Conservation (phyloP, 192 early-diverging fungal genomes). For the Geosiphon pyriformis region DNA sequence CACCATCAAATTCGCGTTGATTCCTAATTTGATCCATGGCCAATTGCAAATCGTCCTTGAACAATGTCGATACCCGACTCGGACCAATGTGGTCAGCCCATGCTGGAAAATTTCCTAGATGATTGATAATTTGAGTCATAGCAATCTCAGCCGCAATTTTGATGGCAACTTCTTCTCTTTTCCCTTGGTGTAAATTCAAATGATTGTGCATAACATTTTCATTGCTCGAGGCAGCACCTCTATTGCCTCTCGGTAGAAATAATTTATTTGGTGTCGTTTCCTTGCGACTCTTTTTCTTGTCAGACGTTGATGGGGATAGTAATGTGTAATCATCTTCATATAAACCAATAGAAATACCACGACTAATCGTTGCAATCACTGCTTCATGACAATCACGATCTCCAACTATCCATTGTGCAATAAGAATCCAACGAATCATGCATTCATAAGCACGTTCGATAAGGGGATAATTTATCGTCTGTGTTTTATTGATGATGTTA, state of each 20-base stretch:
- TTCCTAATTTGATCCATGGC: slow-evolving; percentile 19
- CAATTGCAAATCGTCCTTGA: slow-evolving; percentile 48
- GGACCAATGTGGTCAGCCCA: slow-evolving; percentile 57
- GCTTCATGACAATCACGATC: slow-evolving; percentile 62
- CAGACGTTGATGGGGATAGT: slow-evolving; percentile 36
- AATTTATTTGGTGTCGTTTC: slow-evolving; percentile 34
- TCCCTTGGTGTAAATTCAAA: not conserved
- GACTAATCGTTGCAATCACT: slow-evolving; percentile 63
- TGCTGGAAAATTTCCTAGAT: slow-evolving; percentile 67
- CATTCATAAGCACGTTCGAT: slow-evolving; percentile 71
- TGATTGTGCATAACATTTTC: slow-evolving; percentile 12
- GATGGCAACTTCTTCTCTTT: slow-evolving; percentile 40
- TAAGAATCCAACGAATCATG: slow-evolving; percentile 67
- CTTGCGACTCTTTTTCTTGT: slow-evolving; percentile 31
- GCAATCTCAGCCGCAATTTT: slow-evolving; percentile 71
- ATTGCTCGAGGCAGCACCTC: slow-evolving; percentile 29
- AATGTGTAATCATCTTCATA: slow-evolving; percentile 42
- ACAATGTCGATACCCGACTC: slow-evolving; percentile 53
- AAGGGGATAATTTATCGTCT: slow-evolving; percentile 46
- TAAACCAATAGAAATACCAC: slow-evolving; percentile 62
- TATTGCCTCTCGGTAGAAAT: slow-evolving; percentile 32
- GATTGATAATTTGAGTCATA: slow-evolving; percentile 64
- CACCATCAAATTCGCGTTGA: slow-evolving; percentile 7
- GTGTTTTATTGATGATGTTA: slow-evolving; percentile 30
- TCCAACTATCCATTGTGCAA: slow-evolving; percentile 71